Conservation (phyloP, 2,329 filamentous ascomycete genomes). For the Gyromitra esculenta region DNA sequence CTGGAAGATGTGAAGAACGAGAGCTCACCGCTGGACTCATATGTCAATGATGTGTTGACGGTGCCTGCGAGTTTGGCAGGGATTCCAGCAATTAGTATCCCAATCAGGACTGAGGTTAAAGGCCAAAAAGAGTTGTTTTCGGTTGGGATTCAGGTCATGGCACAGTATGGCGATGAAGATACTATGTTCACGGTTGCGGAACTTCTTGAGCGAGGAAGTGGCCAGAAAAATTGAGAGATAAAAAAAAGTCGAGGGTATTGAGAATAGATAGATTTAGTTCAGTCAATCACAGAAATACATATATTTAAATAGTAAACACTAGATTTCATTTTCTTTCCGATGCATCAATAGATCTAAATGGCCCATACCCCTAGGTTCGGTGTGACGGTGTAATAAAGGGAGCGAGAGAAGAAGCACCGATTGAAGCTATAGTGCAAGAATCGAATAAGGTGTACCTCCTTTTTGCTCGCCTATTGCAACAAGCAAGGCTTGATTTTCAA, state of each 20-base stretch:
- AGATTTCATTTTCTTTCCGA: not conserved
- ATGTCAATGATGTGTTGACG: slow-evolving; percentile 94
- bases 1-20: slow-evolving; percentile 66
- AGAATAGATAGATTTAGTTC: not conserved
- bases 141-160: slow-evolving; percentile 77
- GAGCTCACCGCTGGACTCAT: slow-evolving; percentile 71
- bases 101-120: slow-evolving; percentile 64
- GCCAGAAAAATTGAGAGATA: slow-evolving; percentile 20
- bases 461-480: too few species aligned
- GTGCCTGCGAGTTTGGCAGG: slow-evolving; percentile 94
- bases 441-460: too few species aligned
- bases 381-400: too few species aligned
- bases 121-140: slow-evolving; percentile 59
- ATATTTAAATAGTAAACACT: not conserved
- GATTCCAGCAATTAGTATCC: slow-evolving; percentile 86
- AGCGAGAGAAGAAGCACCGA: too few species aligned
- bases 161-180: slow-evolving; percentile 81
- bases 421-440: too few species aligned
- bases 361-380: too few species aligned
- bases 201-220: slow-evolving; percentile 59
- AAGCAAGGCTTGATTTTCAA: too few species aligned
- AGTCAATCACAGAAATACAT: not conserved
- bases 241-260: not conserved
- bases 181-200: slow-evolving; percentile 70
- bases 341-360: too few species aligned